Evolutionary conservation across 169 alveolate genomes (phyloP).

Genomic region (Plasmodium yoelii): DNA sequence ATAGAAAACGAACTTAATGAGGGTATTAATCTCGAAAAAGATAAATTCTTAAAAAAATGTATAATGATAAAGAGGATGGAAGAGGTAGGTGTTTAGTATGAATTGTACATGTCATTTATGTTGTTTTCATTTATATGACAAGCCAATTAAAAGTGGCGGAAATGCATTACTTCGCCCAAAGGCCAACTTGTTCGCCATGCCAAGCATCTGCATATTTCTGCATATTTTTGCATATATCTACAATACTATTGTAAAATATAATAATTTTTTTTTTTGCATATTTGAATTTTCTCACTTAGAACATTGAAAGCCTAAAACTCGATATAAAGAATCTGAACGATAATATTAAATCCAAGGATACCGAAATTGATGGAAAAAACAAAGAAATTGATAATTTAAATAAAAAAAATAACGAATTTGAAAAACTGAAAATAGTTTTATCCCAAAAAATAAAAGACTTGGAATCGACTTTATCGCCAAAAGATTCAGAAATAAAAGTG

Average conservation of each 20-base stretch:
- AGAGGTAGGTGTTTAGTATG: slow-evolving; percentile 25
- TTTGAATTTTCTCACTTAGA: slow-evolving; percentile 1
- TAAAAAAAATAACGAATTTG: slow-evolving; percentile 64
- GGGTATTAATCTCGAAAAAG: slow-evolving; percentile 47
- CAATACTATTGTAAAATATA: neutral
- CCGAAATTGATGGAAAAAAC: slow-evolving; percentile 59
- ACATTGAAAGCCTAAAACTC: slow-evolving; percentile 39
- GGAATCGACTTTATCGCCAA: slow-evolving; percentile 70
- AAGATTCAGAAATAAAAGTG: slow-evolving; percentile 71
- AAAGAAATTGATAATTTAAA: slow-evolving; percentile 36
- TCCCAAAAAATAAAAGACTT: slow-evolving; percentile 62
- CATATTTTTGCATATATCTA: no score
- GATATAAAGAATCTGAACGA: slow-evolving; percentile 48
- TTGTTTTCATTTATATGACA: no score
- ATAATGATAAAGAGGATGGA: slow-evolving; percentile 60
- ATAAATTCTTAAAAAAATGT: slow-evolving; percentile 45
- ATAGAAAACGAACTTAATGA: slow-evolving; percentile 59
- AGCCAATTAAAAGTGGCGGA: neutral
- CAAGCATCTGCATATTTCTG: no score
- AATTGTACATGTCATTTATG: neutral
- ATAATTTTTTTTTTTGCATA: neutral
- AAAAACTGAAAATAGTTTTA: slow-evolving; percentile 58
- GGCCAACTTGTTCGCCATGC: neutral
- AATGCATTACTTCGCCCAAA: neutral
- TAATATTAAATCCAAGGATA: slow-evolving; percentile 18